phyloP scores from a whole-genome alignment of 768 basidiomycete species.

The Udeniomyces megalosporus region DNA sequence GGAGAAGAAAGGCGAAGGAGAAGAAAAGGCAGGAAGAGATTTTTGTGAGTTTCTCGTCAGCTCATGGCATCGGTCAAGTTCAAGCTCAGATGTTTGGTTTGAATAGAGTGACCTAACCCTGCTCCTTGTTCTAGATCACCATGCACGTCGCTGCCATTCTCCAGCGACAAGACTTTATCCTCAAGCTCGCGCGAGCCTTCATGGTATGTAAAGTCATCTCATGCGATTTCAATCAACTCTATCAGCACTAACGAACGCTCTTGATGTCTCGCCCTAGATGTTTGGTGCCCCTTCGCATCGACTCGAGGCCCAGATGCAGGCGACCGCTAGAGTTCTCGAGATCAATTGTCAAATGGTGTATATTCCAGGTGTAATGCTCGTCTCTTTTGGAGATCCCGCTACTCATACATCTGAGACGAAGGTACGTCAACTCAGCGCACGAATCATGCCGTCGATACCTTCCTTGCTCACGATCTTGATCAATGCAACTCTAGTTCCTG shows the following conservation, averaged over 20 bases:
- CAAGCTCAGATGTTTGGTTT: too few species aligned
- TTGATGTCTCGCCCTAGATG: neutral
- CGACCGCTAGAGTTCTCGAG: conserved; percentile 75
- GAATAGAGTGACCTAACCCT: neutral
- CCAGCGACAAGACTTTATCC: conserved; percentile 66
- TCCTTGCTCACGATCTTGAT: too few species aligned
- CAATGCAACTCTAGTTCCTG: conserved; percentile 21
- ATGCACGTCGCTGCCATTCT: conserved; percentile 67
- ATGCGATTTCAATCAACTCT: neutral
- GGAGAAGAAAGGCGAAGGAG: conserved; percentile 27
- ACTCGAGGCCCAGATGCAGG: conserved; percentile 77
- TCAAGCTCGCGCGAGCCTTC: conserved; percentile 67
- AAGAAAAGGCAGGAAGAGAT: conserved; percentile 60
- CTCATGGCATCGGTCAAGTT: too few species aligned
- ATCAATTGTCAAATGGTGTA: conserved; percentile 72
- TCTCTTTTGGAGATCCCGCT: conserved; percentile 63
- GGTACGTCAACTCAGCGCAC: conserved; percentile 9
- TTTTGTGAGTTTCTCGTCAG: conserved; percentile 39
- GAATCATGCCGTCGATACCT: too few species aligned
- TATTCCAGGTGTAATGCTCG: conserved; percentile 45
- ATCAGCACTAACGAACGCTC: neutral
- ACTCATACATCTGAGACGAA: conserved; percentile 71
- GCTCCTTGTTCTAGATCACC: conserved; percentile 41
- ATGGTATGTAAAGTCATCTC: conserved; percentile 41
- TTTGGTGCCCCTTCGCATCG: conserved; percentile 82